These are phyloP conservation scores for Phoma sp. DNA, from an alignment of 2,329 filamentous ascomycete species.

Conservation along the genomic window DNA sequence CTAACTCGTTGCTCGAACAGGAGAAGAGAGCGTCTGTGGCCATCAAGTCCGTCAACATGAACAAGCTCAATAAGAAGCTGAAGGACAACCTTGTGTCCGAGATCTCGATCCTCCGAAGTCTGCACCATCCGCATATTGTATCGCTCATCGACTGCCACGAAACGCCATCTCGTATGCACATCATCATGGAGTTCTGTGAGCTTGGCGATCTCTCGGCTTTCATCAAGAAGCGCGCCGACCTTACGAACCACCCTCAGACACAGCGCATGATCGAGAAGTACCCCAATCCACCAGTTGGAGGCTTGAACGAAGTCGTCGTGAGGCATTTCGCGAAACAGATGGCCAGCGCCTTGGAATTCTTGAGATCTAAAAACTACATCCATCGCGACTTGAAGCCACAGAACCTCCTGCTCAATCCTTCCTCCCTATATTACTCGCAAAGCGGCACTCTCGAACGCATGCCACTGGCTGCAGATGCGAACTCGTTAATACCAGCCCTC, in stretches of 20 bases:
- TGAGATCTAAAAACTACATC: slow-evolving; percentile 83
- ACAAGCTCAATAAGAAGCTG: slow-evolving; percentile 91
- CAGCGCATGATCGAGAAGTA: slow-evolving; percentile 93
- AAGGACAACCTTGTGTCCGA: slow-evolving; percentile 95
- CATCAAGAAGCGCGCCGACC: slow-evolving; percentile 89
- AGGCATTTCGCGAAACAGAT: slow-evolving; percentile 97
- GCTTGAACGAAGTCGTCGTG: slow-evolving; percentile 95
- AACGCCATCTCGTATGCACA: slow-evolving; percentile 84
- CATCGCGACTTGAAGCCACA: slow-evolving; percentile 98
- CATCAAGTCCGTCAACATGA: slow-evolving; percentile 93
- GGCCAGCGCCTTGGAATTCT: slow-evolving; percentile 86
- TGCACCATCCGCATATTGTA: slow-evolving; percentile 96
- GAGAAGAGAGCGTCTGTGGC: slow-evolving; percentile 82
- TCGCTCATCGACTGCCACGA: slow-evolving; percentile 94
- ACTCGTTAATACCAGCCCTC: slow-evolving; percentile 79
- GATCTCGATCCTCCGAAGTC: slow-evolving; percentile 90
- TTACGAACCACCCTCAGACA: slow-evolving; percentile 79
- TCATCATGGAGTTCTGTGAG: slow-evolving; percentile 99
- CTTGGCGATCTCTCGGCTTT: slow-evolving; percentile 93
- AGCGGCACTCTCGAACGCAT: slow-evolving; percentile 58
- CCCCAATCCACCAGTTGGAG: slow-evolving; percentile 79
- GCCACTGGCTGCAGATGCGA: slow-evolving; percentile 78
- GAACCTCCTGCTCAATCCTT: slow-evolving; percentile 88
- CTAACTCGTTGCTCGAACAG: slow-evolving; percentile 51
- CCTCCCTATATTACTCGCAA: slow-evolving; percentile 69